These are phyloP conservation scores for Fistulinella cinereoalba DNA, from an alignment of 1,284 basidiomycete genomes.

Conservation along the genomic window DNA sequence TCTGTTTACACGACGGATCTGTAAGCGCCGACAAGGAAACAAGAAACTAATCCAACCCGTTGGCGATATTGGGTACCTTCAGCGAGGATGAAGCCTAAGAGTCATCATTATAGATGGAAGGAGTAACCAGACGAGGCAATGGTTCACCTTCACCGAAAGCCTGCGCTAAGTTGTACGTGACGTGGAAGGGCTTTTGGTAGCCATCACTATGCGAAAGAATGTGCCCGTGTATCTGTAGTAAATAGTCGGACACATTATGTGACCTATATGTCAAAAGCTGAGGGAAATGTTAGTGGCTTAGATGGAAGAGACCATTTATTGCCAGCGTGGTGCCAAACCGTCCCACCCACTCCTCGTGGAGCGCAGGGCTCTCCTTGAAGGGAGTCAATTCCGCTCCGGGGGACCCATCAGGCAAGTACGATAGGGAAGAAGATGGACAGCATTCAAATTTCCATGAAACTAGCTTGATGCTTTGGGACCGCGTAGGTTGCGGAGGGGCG, in stretches of 20 bases:
- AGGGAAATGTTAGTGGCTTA: no score
- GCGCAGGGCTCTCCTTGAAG: not conserved
- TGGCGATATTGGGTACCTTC: slow-evolving; percentile 30
- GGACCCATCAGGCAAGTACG: no score
- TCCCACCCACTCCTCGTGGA: slow-evolving; percentile 52
- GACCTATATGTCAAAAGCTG: no score
- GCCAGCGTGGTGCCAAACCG: slow-evolving; percentile 53
- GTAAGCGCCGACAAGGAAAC: not conserved
- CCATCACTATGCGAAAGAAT: slow-evolving; percentile 37
- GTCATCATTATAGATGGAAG: no score
- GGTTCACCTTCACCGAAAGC: slow-evolving; percentile 32
- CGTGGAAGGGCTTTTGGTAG: slow-evolving; percentile 36
- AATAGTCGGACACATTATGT: slow-evolving; percentile 20
- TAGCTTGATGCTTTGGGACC: slow-evolving; percentile 49
- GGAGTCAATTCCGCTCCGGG: no score
- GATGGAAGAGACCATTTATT: slow-evolving; percentile 44
- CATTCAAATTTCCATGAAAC: slow-evolving; percentile 52
- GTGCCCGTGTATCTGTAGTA: slow-evolving; percentile 37
- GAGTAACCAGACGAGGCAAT: no score
- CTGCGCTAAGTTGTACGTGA: slow-evolving; percentile 18
- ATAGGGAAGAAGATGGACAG: slow-evolving; percentile 46
- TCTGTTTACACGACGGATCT: slow-evolving; percentile 4
- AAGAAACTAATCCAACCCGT: slow-evolving; percentile 15
- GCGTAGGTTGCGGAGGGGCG: slow-evolving; percentile 44
- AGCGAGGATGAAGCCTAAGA: slow-evolving; percentile 22